Evolutionary conservation across 495 filamentous ascomycete genomes (phyloP).

Genomic region (Penicillium malachiteum): DNA sequence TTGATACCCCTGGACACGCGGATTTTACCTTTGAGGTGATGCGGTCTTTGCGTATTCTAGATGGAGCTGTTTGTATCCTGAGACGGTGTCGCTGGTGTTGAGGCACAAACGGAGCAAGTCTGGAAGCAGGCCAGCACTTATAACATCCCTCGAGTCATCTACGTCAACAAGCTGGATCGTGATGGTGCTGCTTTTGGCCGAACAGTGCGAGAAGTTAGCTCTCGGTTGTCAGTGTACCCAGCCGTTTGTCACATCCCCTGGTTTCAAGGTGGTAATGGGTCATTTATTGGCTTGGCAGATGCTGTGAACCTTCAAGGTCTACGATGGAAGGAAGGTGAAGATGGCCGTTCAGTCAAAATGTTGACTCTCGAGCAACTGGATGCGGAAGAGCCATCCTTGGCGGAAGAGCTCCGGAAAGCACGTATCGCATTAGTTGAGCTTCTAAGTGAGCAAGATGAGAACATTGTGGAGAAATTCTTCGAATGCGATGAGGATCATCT

Average conservation of each 20-base stretch:
- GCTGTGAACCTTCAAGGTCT: slow-evolving; percentile 61
- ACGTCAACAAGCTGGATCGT: slow-evolving; percentile 94
- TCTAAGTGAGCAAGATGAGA: slow-evolving; percentile 83
- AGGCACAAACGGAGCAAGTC: slow-evolving; percentile 97
- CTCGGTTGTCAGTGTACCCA: slow-evolving; percentile 77
- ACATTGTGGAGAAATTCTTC: slow-evolving; percentile 79
- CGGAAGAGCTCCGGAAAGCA: slow-evolving; percentile 72
- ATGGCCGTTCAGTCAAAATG: slow-evolving; percentile 62
- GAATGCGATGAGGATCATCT: slow-evolving; percentile 71
- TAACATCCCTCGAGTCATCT: slow-evolving; percentile 81
- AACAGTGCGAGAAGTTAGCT: slow-evolving; percentile 81
- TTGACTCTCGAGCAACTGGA: slow-evolving; percentile 52
- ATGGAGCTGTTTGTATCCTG: slow-evolving; percentile 93
- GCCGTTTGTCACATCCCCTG: slow-evolving; percentile 93
- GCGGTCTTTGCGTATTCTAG: slow-evolving; percentile 86
- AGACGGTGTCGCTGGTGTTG: slow-evolving; percentile 96
- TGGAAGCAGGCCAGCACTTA: slow-evolving; percentile 89
- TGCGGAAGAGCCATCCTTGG: slow-evolving; percentile 52
- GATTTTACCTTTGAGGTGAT: slow-evolving; percentile 99
- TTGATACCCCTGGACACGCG: slow-evolving; percentile 96
- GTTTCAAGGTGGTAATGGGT: slow-evolving; percentile 73
- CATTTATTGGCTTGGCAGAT: slow-evolving; percentile 81
- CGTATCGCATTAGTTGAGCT: slow-evolving; percentile 75
- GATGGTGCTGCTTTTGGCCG: slow-evolving; percentile 87
- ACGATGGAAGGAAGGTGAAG: slow-evolving; percentile 57